These are phyloP conservation scores for Catunica adiposa DNA, from an alignment of 2,329 filamentous ascomycete species.

Conservation along the genomic window DNA sequence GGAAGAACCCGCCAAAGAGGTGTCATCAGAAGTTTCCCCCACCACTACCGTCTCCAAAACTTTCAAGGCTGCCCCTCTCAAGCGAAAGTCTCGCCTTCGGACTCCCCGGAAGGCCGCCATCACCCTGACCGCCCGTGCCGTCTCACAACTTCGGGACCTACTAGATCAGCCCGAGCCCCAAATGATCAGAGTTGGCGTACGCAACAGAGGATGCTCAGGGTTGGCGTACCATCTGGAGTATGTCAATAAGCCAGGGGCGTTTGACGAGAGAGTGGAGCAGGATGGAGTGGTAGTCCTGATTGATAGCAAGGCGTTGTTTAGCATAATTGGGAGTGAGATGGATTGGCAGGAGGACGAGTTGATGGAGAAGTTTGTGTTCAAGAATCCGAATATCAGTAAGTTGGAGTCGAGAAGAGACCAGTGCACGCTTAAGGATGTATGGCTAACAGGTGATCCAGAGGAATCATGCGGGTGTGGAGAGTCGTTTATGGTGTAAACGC, in stretches of 20 bases:
- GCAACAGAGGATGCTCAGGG: constrained; percentile 85
- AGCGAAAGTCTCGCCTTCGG: constrained; percentile 42
- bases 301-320: constrained; percentile 92
- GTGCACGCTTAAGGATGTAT: neutral
- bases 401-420: constrained; percentile 18
- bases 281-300: constrained; percentile 92
- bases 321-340: constrained; percentile 98
- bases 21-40: no score
- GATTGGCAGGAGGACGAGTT: constrained; percentile 96
- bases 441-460: constrained; percentile 44
- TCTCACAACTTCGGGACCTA: constrained; percentile 59
- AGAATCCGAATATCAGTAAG: constrained; percentile 96
- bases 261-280: constrained; percentile 88
- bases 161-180: constrained; percentile 78
- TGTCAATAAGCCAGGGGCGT: constrained; percentile 72
- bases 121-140: constrained; percentile 63
- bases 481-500: constrained; percentile 65
- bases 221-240: constrained; percentile 89
- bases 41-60: neutral
- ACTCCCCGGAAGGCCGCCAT: constrained; percentile 76
- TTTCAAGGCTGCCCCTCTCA: constrained; percentile 23
- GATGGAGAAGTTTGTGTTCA: constrained; percentile 81
- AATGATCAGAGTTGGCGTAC: constrained; percentile 84
- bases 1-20: neutral
- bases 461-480: constrained; percentile 93